Evolutionary conservation across 352 stramenopile genomes (phyloP), one percentile per base, ranked within the genome.

Genomic region (Lagenidium giganteum): DNA sequence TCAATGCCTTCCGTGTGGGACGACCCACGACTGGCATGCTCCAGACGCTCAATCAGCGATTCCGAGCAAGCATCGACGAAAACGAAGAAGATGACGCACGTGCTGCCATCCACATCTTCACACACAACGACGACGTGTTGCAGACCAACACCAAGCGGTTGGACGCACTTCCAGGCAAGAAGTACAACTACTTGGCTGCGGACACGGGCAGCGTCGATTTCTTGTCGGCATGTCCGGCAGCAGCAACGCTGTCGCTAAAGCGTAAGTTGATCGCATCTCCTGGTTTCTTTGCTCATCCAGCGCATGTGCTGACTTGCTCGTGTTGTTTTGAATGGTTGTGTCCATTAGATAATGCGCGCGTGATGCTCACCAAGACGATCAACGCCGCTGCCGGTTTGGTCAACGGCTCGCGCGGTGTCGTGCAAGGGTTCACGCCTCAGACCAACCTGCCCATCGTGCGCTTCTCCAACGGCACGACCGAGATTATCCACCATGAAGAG

Each of bases 361-460:
- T 98, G 8, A 91, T 98, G 62, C 58, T 98, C 18, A 73, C 96
- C 28, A 96, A 96, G 61, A 98, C 97, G 41, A 51, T 97, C n/a
- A 69, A 79, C 22, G 53, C 79, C 1, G 54, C 78, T 3, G 54
- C 66, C 8, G 83, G 81, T 16, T 61, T 98, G 18, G 83, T 97
- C 11, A 98, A 97, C 67, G 93, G 94, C 14, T 83, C 70, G 8
- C 68, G 90, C 14, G 93, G 93, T 8, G 68, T 96, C 11, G 80
- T 98, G 4, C 30, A 76, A 45, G 58, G 62, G 8, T 85, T 80
- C 51, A 76, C 67, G 11, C 51, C 57, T 4, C 66, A 77, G 40
- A 71, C 53, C 2, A 75, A 77, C 18, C 51, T 86, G 41, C 76
- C 76, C 11, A 70, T 84, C 36, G 68, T 88, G n/a, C 67, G 66